Base-by-base conservation (phyloP, 2,329 filamentous ascomycete genomes). In the Paraphoma sp. region DNA sequence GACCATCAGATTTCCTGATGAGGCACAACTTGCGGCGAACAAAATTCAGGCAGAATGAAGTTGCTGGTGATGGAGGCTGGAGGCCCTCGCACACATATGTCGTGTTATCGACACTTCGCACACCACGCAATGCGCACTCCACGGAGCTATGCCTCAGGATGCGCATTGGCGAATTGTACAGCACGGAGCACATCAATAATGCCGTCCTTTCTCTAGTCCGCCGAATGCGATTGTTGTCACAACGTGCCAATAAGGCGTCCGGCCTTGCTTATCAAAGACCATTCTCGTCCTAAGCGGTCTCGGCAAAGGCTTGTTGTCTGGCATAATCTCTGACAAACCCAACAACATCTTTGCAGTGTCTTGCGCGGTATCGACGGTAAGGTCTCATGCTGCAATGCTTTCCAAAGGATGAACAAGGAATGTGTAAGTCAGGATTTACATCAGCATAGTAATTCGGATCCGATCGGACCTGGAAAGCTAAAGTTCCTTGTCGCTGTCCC, bases 1-100 rank as follows among this genome's bases (percentile, higher is more conserved):
- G 28, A 65, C 70, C 7, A 75, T 75, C 29, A 57, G 69, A 0
- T 74, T 74, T 23, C 67, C 70, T 8, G 70, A 73, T 59, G 69
- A 75, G 45, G 51, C 50, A 28, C 38, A 31, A 11, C 18, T 2
- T 33, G 42, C 10, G 30, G 31, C 42, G 8, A 16, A 14, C 11
- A 51, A 33, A 12, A n/a, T 42, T 14, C 14, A 17, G 4, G 16
- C 14, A 8, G 40, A 16, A 9, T 42, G 16, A n/a, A 17, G 16
- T 38, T 38, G 33, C 33, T 38, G n/a, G 33, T 3, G 33, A 3
- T 38, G 33, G 10, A 38, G 10, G 33, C 33, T 38, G 33, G n/a
- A 23, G 23, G 23, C 5, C 23, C 23, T 23, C 23, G 2, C 23
- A 23, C 3, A 2, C 23, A 23, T n/a, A n/a, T n/a, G 23, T 23